Percentiles rank a stretch among this genome's conserved stretches.
These are phyloP conservation scores for Paramarasmius palmivorus DNA, from an alignment of 1,284 basidiomycete species.

Conservation along the genomic window DNA sequence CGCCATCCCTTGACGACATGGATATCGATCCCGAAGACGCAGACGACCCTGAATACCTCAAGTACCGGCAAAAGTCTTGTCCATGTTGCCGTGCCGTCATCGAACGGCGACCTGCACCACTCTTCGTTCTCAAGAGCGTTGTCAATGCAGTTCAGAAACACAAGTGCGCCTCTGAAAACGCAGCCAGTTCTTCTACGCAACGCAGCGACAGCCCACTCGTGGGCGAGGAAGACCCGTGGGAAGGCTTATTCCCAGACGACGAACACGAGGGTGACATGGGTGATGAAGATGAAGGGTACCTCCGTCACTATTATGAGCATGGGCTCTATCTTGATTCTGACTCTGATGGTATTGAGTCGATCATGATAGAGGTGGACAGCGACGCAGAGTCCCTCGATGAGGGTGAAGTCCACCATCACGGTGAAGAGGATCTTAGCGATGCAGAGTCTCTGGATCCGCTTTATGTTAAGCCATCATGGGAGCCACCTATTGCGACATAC, in stretches of 20 bases:
- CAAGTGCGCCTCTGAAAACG: constrained; percentile 27
- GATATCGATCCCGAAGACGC: constrained; percentile 49
- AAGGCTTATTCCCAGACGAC: constrained; percentile 58
- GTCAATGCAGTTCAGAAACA: constrained; percentile 47
- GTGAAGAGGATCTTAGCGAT: constrained; percentile 24
- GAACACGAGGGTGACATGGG: constrained; percentile 42
- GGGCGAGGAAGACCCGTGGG: constrained; percentile 60
- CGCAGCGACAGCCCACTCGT: constrained; percentile 16
- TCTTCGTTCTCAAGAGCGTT: constrained; percentile 67
- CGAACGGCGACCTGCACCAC: constrained; percentile 58
- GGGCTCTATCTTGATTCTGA: constrained; percentile 27
- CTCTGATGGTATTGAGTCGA: constrained; percentile 17
- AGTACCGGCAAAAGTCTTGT: constrained; percentile 65
- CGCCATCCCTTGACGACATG: constrained; percentile 53
- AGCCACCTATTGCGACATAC: constrained; percentile 47
- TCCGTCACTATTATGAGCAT: not conserved
- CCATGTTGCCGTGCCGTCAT: constrained; percentile 66
- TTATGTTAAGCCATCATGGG: constrained; percentile 53
- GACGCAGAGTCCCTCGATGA: constrained; percentile 7
- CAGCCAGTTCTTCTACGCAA: constrained; percentile 16
- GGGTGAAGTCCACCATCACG: constrained; percentile 30
- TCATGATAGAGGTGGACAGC: constrained; percentile 1
- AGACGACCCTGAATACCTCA: constrained; percentile 47
- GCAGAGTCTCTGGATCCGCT: constrained; percentile 21
- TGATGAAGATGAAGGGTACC: constrained; percentile 17